A percentile compares a stretch with the other conserved stretches of the same genome.
These are phyloP conservation scores for Leishmania tropica DNA, from an alignment of 208 protist genomes.

Conservation along the genomic window DNA sequence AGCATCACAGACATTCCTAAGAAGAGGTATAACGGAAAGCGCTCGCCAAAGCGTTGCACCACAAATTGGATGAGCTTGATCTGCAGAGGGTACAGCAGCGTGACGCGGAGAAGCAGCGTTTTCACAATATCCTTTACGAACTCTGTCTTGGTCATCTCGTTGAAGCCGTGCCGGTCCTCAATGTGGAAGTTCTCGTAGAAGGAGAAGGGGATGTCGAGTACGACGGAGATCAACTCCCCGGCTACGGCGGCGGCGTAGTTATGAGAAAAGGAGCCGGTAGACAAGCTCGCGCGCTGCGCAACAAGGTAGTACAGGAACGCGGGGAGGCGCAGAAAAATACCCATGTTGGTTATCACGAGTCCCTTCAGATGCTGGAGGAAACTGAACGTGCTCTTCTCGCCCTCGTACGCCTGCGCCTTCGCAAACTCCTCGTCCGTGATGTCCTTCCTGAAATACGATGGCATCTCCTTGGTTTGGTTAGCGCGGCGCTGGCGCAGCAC, in stretches of 20 bases:
- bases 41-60: constrained; percentile 67
- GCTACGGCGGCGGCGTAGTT: constrained; percentile 44
- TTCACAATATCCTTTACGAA: constrained; percentile 79
- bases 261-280: constrained; percentile 59
- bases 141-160: constrained; percentile 73
- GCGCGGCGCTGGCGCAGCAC: constrained; percentile 45
- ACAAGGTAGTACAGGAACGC: constrained; percentile 47
- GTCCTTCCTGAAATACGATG: constrained; percentile 29
- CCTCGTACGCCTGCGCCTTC: constrained; percentile 48
- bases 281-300: constrained; percentile 19
- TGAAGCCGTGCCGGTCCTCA: constrained; percentile 88
- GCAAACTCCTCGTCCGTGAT: constrained; percentile 49
- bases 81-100: constrained; percentile 51
- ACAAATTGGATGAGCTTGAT: constrained; percentile 63
- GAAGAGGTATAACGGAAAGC: constrained; percentile 86
- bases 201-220: constrained; percentile 62
- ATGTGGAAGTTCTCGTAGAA: constrained; percentile 86
- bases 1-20: constrained; percentile 35
- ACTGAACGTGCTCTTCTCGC: constrained; percentile 33
- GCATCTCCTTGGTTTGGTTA: constrained; percentile 20
- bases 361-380: constrained; percentile 42
- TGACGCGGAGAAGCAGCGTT: constrained; percentile 47
- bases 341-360: constrained; percentile 34
- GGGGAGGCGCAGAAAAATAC: constrained; percentile 39
- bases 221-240: constrained; percentile 40